Percentiles rank a stretch among this genome's conserved stretches.
phyloP scores from a whole-genome alignment of 352 stramenopile species.

The Globisporangium splendens region DNA sequence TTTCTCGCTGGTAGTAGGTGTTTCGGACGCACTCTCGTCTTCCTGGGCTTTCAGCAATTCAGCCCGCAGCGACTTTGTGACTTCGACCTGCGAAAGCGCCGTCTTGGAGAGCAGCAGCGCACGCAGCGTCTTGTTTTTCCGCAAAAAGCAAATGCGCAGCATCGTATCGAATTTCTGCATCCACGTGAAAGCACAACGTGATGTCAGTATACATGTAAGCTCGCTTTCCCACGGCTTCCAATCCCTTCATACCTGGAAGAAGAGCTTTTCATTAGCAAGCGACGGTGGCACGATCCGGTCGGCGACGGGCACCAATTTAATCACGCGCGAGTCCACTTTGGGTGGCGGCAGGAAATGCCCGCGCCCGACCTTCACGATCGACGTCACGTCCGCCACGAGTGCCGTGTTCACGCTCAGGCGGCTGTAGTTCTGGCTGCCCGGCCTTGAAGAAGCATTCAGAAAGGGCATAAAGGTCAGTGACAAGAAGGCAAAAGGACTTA shows the following conservation, averaged over 20 bases:
- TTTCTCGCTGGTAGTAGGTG: conserved; percentile 20
- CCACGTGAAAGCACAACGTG: neutral
- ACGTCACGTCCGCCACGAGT: conserved; percentile 62
- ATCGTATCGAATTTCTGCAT: conserved; percentile 69
- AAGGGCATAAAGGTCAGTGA: too few relatives aligned
- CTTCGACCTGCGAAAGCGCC: conserved; percentile 31
- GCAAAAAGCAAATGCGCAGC: conserved; percentile 68
- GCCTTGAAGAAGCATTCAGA: conserved; percentile 19
- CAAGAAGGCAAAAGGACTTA: too few relatives aligned
- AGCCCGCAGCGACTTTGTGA: conserved; percentile 18
- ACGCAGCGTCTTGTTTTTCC: conserved; percentile 87
- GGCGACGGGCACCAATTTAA: conserved; percentile 50
- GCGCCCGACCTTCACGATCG: conserved; percentile 53
- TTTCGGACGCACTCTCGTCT: too few relatives aligned
- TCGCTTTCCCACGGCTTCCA: too few relatives aligned
- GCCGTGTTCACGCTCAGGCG: conserved; percentile 77
- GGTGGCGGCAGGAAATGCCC: conserved; percentile 72
- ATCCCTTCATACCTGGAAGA: conserved; percentile 46
- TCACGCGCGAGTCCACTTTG: conserved; percentile 82
- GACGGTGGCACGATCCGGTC: conserved; percentile 14
- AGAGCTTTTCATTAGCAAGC: conserved; percentile 28
- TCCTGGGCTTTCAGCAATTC: conserved; percentile 7
- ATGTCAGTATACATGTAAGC: neutral
- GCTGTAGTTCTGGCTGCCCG: conserved; percentile 75
- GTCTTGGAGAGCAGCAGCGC: conserved; percentile 67